Base-by-base conservation (phyloP, 768 basidiomycete genomes). In the Hericium rajendrae region DNA sequence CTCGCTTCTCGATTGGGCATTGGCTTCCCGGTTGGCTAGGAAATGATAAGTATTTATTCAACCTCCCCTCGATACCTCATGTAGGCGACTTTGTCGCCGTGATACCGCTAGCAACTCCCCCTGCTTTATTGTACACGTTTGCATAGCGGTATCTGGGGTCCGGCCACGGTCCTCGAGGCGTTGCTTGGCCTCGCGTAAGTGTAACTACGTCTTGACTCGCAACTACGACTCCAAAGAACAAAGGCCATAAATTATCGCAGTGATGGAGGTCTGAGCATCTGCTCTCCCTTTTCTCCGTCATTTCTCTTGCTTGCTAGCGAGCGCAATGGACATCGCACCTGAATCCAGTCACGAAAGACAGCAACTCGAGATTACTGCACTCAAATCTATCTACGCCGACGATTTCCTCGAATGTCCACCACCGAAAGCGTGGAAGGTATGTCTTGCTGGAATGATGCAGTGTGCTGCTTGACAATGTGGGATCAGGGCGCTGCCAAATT, bases 401-500 rank as follows among this genome's bases (percentile, higher is more conserved):
- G 84, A 91, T 65, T 91, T 89, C 65, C 76, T 83, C 24, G 80
- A 86, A 64, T 79, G 78, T 55, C 85, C 49, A 8, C 43, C 84
- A 20, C 83, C 88, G 15, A 85, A 86, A 37, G 90, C 81, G 53
- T 93, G 91, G 90, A 91, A 90, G 79, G 89, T 88, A 40, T 11
- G 71, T 68, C 9, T 50, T 15, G 48, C 5, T 26, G 5, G 26
- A 26, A 4, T 26, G 26, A 26, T 4, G 24, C 26, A 26, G 26
- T 26, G 26, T 26, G 24, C 53, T 24, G 26, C 16, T 38, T 18
- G 57, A 48, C 46, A 32, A 48, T 43, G 22, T 38, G 37, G 43
- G 55, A 57, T 38, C 32, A 91, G 89, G 82, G 79, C 58, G 89
- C 87, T 22, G 71, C 76, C 40, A 76, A 83, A 61, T 72, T 86